These are phyloP conservation scores for Artemisia princeps DNA, from an alignment of 140 eudicot species.

Conservation along the genomic window DNA sequence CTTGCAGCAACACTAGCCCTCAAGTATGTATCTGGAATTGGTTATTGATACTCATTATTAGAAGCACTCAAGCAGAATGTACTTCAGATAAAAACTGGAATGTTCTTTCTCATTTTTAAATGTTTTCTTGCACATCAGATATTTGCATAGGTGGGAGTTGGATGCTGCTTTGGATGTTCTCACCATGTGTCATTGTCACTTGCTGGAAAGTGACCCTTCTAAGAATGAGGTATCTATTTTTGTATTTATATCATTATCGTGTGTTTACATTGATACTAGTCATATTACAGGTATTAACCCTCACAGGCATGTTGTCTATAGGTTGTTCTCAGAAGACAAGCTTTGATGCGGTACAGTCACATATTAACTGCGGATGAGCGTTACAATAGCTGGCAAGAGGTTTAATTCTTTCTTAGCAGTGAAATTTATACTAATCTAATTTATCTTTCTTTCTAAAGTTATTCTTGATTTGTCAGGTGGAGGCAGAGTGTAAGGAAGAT, in stretches of 20 bases:
- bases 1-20: constrained; percentile 88
- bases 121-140: constrained; percentile 42
- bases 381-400: constrained; percentile 97
- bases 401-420: constrained; percentile 18
- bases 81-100: background rate
- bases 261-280: background rate
- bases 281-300: background rate
- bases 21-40: constrained; percentile 40
- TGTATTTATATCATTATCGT: constrained; percentile 14
- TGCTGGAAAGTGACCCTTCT: constrained; percentile 54
- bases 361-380: constrained; percentile 81
- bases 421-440: constrained; percentile 1
- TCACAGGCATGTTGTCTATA: constrained; percentile 30
- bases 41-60: background rate
- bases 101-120: constrained; percentile 5
- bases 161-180: constrained; percentile 97
- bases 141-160: constrained; percentile 89
- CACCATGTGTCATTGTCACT: constrained; percentile 96
- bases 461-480: constrained; percentile 53
- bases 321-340: constrained; percentile 78
- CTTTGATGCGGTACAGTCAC: constrained; percentile 77
- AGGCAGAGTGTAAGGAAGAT: constrained; percentile 85
- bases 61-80: background rate
- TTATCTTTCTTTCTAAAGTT: background rate
- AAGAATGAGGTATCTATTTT: constrained; percentile 54